These are phyloP conservation scores for Trichosporon sp. DNA, from an alignment of 1,284 basidiomycete genomes.

Conservation along the genomic window DNA sequence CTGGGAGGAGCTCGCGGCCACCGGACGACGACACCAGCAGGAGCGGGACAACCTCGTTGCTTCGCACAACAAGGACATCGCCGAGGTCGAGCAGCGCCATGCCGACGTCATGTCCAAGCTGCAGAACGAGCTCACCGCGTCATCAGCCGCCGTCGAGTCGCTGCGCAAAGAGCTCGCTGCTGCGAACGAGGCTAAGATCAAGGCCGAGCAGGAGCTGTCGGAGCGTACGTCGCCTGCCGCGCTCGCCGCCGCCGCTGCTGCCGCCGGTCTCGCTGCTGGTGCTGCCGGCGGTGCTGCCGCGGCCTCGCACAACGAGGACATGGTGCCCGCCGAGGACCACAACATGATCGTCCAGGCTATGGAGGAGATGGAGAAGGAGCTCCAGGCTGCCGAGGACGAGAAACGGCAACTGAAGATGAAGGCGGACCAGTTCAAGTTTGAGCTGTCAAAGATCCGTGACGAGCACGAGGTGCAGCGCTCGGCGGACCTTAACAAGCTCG, in stretches of 20 bases:
- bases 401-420: slow-evolving; percentile 44
- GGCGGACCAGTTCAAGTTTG: slow-evolving; percentile 41
- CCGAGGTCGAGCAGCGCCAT: slow-evolving; percentile 21
- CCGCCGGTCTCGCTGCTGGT: background rate
- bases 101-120: slow-evolving; percentile 15
- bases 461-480: slow-evolving; percentile 34
- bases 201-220: slow-evolving; percentile 17
- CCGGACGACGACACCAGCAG: slow-evolving; percentile 13
- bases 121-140: slow-evolving; percentile 14
- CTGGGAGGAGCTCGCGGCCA: slow-evolving; percentile 19
- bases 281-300: background rate
- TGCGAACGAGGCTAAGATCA: slow-evolving; percentile 15
- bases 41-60: slow-evolving; percentile 24
- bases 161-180: slow-evolving; percentile 12
- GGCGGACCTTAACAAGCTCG: slow-evolving; percentile 26
- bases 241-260: background rate
- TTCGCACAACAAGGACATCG: slow-evolving; percentile 20
- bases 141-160: slow-evolving; percentile 11
- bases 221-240: background rate
- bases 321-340: slow-evolving; percentile 20
- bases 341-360: slow-evolving; percentile 30
- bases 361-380: slow-evolving; percentile 37
- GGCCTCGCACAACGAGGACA: slow-evolving; percentile 11
- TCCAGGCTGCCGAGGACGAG: slow-evolving; percentile 36
- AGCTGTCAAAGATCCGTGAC: slow-evolving; percentile 39